These are phyloP conservation scores for Eucalyptus albens DNA, from an alignment of 345 rosid genomes.

Conservation along the genomic window DNA sequence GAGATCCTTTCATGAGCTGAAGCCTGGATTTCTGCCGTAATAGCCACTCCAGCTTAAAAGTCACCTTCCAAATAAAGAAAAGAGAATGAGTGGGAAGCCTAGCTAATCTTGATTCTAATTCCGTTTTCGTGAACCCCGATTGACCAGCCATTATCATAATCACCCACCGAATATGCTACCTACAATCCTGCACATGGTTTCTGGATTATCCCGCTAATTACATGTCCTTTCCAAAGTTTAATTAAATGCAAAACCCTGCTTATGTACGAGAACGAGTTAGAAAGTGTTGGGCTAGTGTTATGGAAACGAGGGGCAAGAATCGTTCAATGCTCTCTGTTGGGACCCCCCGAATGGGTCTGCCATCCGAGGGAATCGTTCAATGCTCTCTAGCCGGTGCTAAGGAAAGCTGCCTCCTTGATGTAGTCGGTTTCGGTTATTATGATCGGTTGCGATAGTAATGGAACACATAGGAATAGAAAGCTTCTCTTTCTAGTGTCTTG, in stretches of 20 bases:
- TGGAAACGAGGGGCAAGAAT: background rate
- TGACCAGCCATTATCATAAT: background rate
- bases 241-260: background rate
- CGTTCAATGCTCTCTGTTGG: background rate
- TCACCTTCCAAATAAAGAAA: background rate
- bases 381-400: background rate
- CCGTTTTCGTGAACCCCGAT: background rate
- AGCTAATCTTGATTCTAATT: background rate
- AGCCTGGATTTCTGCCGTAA: background rate
- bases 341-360: background rate
- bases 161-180: background rate
- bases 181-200: background rate
- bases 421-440: background rate
- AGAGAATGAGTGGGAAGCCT: background rate
- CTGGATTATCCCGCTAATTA: background rate
- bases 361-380: background rate
- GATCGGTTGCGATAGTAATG: background rate
- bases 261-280: background rate
- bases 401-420: background rate
- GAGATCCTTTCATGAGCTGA: background rate
- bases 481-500: background rate
- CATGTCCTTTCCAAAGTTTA: background rate
- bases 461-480: background rate
- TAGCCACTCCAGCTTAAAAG: background rate
- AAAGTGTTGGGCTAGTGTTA: background rate